These are phyloP conservation scores for Pythium aquatile DNA, from an alignment of 352 stramenopile species.

Conservation along the genomic window DNA sequence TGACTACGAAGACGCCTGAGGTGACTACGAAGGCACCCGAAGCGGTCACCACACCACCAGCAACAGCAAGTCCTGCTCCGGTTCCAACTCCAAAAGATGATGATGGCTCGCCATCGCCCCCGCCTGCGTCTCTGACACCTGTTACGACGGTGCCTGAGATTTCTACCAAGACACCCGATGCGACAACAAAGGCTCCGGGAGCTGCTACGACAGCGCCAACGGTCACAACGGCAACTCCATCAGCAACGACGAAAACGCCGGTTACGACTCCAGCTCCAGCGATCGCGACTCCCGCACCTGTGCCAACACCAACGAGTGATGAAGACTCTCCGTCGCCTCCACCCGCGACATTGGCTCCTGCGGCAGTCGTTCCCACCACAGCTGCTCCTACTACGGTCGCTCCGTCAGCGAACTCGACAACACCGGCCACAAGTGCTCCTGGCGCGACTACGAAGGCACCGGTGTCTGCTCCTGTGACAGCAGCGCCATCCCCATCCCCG, in stretches of 20 bases:
- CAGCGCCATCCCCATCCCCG: background rate
- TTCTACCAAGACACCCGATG: background rate
- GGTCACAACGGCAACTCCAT: background rate
- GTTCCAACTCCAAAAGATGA: background rate
- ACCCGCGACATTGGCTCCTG: background rate
- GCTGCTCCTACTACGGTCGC: background rate
- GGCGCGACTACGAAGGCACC: background rate
- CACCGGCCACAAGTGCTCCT: background rate
- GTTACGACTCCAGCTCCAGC: background rate
- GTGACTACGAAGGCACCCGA: conserved; percentile 2
- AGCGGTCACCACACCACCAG: conserved; percentile 1
- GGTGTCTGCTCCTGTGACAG: background rate
- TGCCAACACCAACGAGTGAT: background rate
- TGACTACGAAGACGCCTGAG: conserved; percentile 9
- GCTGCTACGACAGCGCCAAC: background rate
- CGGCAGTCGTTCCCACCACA: background rate
- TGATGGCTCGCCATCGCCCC: background rate
- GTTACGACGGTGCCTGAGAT: background rate
- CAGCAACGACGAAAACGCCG: background rate
- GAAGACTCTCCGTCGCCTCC: conserved; percentile 16
- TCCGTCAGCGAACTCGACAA: background rate
- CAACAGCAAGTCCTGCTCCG: background rate
- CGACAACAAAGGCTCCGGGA: background rate
- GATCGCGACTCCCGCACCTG: background rate
- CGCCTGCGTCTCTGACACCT: background rate